Evolutionary conservation across 305 asterid species (phyloP), one percentile per base, ranked within the genome.

Genomic region (Fraxinus dipetala): DNA sequence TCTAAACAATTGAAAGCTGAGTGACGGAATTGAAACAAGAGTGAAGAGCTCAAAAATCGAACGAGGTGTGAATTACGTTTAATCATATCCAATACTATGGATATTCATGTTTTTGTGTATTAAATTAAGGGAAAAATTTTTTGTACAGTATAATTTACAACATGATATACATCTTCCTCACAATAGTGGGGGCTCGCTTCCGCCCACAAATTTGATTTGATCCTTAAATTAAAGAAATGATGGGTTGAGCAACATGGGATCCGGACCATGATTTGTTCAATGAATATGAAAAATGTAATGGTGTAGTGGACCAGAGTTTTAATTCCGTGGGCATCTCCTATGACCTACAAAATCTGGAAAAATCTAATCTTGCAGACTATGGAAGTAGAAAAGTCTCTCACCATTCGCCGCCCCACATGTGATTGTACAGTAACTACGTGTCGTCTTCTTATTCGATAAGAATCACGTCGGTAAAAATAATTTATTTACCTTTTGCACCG

Each of bases 401-500:
- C 88, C 56, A 6, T 70, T 72, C 88, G 72, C 91, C 91, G 88
- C 84, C 91, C 89, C 88, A 83, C 87, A 81, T 79, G 91, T 77
- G 82, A 86, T 40, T 83, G 87, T 81, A 84, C 45, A 67, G 56
- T 78, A 24, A 34, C 40, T 24, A 83, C 87, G 87, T 75, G 89
- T 77, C 84, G 1, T 7, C 69, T 72, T 8, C 0, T 72, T 9
- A 79, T 16, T 76, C 32, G 84, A 28, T 30, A 14, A 56, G 73
- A 61, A 8, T 61, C 8, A 34, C 38, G 38, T 5, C 38, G 5
- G 38, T 34, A 34, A 34, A 34, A 34, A 34, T 0, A 40, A 38
- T 38, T 38, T 38, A 8, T 8, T 38, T 38, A 38, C 45, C 3
- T 5, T 28, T 7, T 4, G 61, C 61, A 51, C 22, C 22, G 61